Conservation (phyloP, 1,284 basidiomycete species). For the Pseudozyma tsukubaensis region DNA sequence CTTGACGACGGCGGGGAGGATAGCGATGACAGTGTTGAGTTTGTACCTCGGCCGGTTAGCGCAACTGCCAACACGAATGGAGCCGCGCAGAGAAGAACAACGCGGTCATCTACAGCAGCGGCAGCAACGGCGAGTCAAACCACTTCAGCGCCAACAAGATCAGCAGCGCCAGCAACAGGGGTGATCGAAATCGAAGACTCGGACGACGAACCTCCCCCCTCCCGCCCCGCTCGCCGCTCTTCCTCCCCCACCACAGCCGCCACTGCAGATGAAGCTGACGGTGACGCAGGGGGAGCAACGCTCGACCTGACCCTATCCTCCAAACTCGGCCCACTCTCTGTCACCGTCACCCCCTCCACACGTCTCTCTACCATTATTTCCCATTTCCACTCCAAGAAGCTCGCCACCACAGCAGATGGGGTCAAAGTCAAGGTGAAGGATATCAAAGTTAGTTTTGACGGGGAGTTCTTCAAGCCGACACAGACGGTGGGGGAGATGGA, state of each 20-base stretch:
- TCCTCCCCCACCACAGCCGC: neutral
- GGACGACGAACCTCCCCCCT: conserved; percentile 15
- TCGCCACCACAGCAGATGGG: neutral
- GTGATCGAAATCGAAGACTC: conserved; percentile 22
- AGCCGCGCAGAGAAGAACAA: conserved; percentile 3
- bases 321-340: conserved; percentile 21
- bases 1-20: neutral
- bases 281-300: conserved; percentile 3
- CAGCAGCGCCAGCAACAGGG: neutral
- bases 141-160: neutral
- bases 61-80: neutral
- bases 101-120: conserved; percentile 8
- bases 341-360: conserved; percentile 51
- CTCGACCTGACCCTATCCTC: conserved; percentile 43
- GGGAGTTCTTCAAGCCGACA: conserved; percentile 1
- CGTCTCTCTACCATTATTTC: conserved; percentile 32
- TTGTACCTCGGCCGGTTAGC: conserved; percentile 6
- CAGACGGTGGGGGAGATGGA: conserved; percentile 31
- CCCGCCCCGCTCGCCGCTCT: neutral
- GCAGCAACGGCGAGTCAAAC: conserved; percentile 6
- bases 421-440: conserved; percentile 4
- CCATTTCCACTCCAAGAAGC: conserved; percentile 40
- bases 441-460: conserved; percentile 10
- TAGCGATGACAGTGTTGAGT: conserved; percentile 33
- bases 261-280: neutral